Evolutionary conservation across 1,139 yeast species (phyloP).

Genomic region (Kodamaea suecica): DNA sequence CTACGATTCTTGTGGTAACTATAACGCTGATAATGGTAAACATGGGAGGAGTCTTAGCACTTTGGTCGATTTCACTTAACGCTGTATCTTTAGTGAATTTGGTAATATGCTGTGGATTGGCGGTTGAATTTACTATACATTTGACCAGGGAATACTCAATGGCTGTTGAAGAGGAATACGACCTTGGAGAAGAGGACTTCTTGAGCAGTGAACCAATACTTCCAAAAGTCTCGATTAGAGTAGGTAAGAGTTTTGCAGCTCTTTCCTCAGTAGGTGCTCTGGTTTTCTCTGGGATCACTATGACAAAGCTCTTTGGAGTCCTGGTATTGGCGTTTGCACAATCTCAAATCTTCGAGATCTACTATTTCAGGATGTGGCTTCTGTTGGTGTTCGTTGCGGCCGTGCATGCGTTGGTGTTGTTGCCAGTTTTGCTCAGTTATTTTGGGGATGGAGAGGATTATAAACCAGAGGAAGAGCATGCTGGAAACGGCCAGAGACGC

Average conservation of each 20-base stretch:
- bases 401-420: slow-evolving; percentile 68
- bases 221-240: slow-evolving; percentile 2
- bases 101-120: slow-evolving; percentile 85
- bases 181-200: slow-evolving; percentile 5
- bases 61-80: slow-evolving; percentile 75
- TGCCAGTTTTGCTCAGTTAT: slow-evolving; percentile 69
- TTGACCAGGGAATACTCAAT: slow-evolving; percentile 71
- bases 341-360: slow-evolving; percentile 84
- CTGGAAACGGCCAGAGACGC: background rate
- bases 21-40: slow-evolving; percentile 65
- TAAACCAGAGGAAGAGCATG: background rate
- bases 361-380: slow-evolving; percentile 96
- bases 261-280: slow-evolving; percentile 79
- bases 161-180: slow-evolving; percentile 1
- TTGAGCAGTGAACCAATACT: background rate
- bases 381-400: slow-evolving; percentile 74
- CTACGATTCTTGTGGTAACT: slow-evolving; percentile 54
- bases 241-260: slow-evolving; percentile 33
- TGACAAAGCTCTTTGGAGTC: slow-evolving; percentile 88
- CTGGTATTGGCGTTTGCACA: slow-evolving; percentile 80
- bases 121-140: slow-evolving; percentile 91
- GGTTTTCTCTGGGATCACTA: slow-evolving; percentile 83
- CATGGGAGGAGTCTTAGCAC: slow-evolving; percentile 76
- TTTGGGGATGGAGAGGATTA: slow-evolving; percentile 11
- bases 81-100: slow-evolving; percentile 88